Conservation (phyloP, 768 basidiomycete genomes). For the Asterophora parasitica region DNA sequence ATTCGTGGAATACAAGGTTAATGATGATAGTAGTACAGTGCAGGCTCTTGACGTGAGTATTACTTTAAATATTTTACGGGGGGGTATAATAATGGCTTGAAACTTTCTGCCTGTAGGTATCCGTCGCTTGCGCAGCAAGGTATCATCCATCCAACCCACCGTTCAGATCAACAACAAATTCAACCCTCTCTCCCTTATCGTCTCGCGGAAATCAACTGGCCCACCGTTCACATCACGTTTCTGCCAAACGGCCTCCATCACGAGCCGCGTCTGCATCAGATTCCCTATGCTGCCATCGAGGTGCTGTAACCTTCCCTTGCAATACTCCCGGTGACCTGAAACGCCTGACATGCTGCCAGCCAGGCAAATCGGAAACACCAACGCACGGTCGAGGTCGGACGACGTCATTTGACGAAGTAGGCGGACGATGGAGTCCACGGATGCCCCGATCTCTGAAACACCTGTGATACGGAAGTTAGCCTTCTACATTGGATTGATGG, state of each 20-base stretch:
- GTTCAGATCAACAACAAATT: slow-evolving; percentile 47
- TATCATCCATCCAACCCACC: slow-evolving; percentile 14
- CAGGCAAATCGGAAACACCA: slow-evolving; percentile 71
- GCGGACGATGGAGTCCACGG: slow-evolving; percentile 51
- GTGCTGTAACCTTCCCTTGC: slow-evolving; percentile 50
- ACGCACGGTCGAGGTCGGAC: slow-evolving; percentile 58
- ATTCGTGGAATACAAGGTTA: slow-evolving; percentile 3
- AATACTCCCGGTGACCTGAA: slow-evolving; percentile 48
- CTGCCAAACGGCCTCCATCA: slow-evolving; percentile 71
- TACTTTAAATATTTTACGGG: slow-evolving; percentile 10
- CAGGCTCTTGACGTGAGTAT: slow-evolving; percentile 13
- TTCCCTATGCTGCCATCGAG: slow-evolving; percentile 60
- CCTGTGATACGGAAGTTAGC: slow-evolving; percentile 33
- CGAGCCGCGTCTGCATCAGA: slow-evolving; percentile 47
- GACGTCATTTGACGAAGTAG: slow-evolving; percentile 49
- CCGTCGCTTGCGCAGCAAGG: slow-evolving; percentile 3
- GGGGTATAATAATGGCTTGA: slow-evolving; percentile 14
- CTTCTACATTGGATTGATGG: background rate
- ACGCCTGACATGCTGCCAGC: slow-evolving; percentile 73
- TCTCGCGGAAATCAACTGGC: slow-evolving; percentile 58
- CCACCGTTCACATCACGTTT: slow-evolving; percentile 52
- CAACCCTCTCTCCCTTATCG: slow-evolving; percentile 44
- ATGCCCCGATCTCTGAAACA: slow-evolving; percentile 63
- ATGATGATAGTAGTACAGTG: slow-evolving; percentile 1
- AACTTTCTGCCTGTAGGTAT: slow-evolving; percentile 15